phyloP scores from a whole-genome alignment of 768 basidiomycete genomes.

The Mycena alexandri region DNA sequence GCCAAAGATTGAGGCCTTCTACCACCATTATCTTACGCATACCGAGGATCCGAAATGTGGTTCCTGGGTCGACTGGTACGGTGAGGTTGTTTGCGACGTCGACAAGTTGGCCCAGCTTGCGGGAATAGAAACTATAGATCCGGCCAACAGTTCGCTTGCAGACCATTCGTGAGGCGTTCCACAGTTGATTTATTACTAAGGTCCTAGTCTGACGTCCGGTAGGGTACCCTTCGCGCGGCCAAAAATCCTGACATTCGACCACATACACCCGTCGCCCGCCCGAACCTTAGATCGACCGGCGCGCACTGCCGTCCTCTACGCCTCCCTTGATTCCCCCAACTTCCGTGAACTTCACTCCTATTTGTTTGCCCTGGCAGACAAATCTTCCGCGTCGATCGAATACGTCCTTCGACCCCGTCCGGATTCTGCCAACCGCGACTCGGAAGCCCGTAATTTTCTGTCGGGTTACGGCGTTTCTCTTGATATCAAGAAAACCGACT shows the following conservation, averaged over 20 bases:
- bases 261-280: conserved; percentile 68
- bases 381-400: conserved; percentile 63
- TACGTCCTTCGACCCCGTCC: conserved; percentile 84
- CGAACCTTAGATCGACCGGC: conserved; percentile 60
- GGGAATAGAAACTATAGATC: conserved; percentile 62
- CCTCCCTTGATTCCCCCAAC: conserved; percentile 70
- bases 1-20: conserved; percentile 88
- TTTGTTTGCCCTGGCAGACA: conserved; percentile 64
- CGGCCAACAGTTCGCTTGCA: conserved; percentile 42
- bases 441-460: conserved; percentile 59
- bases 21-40: conserved; percentile 71
- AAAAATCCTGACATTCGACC: conserved; percentile 81
- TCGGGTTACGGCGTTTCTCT: conserved; percentile 94
- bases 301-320: conserved; percentile 85
- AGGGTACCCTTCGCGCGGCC: conserved; percentile 55
- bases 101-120: conserved; percentile 68
- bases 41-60: conserved; percentile 59
- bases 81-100: conserved; percentile 76
- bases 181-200: background rate
- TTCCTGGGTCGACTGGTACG: conserved; percentile 91
- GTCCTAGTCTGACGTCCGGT: conserved; percentile 5
- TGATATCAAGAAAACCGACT: conserved; percentile 97
- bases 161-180: conserved; percentile 44
- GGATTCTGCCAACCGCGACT: conserved; percentile 8
- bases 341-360: conserved; percentile 80